These are phyloP conservation scores for Collybiopsis confluens DNA, from an alignment of 768 basidiomycete species.

Conservation along the genomic window DNA sequence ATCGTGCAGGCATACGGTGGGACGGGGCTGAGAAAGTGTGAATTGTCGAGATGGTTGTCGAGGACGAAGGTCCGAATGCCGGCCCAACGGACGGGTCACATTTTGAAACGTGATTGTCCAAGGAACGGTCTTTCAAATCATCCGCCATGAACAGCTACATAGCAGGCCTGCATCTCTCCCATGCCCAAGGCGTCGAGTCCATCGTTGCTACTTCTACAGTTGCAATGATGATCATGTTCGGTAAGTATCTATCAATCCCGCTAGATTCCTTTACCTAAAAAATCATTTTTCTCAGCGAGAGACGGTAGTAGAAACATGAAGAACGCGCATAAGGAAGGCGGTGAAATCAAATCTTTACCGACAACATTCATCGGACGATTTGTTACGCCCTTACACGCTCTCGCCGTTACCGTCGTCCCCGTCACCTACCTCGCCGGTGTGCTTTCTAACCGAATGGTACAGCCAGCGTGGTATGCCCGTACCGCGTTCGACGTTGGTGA, in stretches of 20 bases:
- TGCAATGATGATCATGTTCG: neutral
- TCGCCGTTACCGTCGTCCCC: constrained; percentile 20
- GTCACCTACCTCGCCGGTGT: constrained; percentile 22
- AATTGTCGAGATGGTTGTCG: too few species aligned
- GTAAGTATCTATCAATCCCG: neutral
- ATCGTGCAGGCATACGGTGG: too few species aligned
- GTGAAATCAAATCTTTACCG: constrained; percentile 13
- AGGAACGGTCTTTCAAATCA: too few species aligned
- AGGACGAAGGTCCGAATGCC: too few species aligned
- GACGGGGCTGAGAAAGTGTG: too few species aligned
- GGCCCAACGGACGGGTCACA: too few species aligned
- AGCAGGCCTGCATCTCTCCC: constrained; percentile 19
- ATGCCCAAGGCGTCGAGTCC: constrained; percentile 18
- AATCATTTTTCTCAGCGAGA: too few species aligned
- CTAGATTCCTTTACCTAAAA: neutral
- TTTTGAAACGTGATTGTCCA: too few species aligned
- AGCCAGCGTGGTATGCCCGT: constrained; percentile 30
- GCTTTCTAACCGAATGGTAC: constrained; percentile 24
- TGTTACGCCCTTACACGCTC: constrained; percentile 22
- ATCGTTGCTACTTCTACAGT: constrained; percentile 11
- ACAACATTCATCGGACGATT: constrained; percentile 21
- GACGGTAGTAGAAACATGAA: neutral
- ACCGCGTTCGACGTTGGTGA: constrained; percentile 19
- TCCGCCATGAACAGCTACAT: too few species aligned
- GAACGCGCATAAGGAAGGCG: constrained; percentile 12